Evolutionary conservation across 2,329 filamentous ascomycete species (phyloP).

Genomic region (Fusarium sarcochroum): DNA sequence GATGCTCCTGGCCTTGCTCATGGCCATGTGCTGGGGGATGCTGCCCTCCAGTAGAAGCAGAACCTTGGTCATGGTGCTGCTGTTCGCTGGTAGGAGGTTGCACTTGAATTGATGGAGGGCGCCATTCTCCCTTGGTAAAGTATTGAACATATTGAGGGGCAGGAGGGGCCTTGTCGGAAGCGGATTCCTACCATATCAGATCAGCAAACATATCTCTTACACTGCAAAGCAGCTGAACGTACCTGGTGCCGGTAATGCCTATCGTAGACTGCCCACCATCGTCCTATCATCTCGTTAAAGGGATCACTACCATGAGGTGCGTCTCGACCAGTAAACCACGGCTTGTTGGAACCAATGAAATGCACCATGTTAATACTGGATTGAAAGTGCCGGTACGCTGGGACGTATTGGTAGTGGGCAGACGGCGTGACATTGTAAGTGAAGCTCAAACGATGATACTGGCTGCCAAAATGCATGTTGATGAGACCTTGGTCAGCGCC

Average conservation of each 20-base stretch:
- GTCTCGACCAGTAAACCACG: slow-evolving; percentile 80
- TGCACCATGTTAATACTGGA: slow-evolving; percentile 91
- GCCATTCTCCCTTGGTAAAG: slow-evolving; percentile 69
- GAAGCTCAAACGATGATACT: slow-evolving; percentile 91
- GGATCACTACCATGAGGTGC: slow-evolving; percentile 69
- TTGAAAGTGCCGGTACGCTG: slow-evolving; percentile 94
- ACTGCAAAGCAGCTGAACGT: slow-evolving; percentile 41
- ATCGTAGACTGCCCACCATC: slow-evolving; percentile 97
- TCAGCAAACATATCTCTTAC: slow-evolving; percentile 16
- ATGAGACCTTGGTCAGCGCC: slow-evolving; percentile 95
- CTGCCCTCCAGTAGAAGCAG: slow-evolving; percentile 25
- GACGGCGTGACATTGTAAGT: slow-evolving; percentile 98
- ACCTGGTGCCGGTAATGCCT: slow-evolving; percentile 78
- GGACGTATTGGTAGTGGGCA: slow-evolving; percentile 96
- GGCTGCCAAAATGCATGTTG: slow-evolving; percentile 91
- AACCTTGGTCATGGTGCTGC: slow-evolving; percentile 45
- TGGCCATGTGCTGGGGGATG: slow-evolving; percentile 40
- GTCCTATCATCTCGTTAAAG: slow-evolving; percentile 86
- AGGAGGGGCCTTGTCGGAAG: slow-evolving; percentile 22
- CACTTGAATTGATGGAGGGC: slow-evolving; percentile 34
- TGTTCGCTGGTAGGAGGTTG: slow-evolving; percentile 45
- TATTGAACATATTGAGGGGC: slow-evolving; percentile 62
- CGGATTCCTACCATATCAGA: slow-evolving; percentile 34
- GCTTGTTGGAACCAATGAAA: slow-evolving; percentile 93
- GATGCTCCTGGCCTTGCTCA: slow-evolving; percentile 7